Percentiles rank a stretch among this genome's conserved stretches.
Conservation (phyloP, 2,329 filamentous ascomycete genomes). For the Pseudocercospora crystallina region DNA sequence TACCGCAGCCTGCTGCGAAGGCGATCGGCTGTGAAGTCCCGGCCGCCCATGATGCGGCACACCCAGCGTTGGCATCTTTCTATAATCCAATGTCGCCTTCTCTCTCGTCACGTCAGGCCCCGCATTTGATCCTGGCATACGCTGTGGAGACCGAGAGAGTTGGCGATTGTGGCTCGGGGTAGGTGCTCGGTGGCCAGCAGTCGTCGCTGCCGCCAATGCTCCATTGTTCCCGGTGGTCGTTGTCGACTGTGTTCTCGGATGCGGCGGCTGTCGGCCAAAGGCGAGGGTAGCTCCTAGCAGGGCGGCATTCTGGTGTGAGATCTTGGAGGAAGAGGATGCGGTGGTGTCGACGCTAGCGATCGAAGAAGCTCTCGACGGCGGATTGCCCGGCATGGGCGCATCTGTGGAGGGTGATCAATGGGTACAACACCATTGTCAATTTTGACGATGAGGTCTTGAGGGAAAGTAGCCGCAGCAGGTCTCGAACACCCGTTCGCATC, state of each 20-base stretch:
- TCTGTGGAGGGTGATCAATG: conserved; percentile 3
- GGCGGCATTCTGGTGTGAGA: conserved; percentile 41
- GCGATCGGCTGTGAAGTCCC: conserved; percentile 19
- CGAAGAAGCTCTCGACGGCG: conserved; percentile 26
- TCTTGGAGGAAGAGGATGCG: conserved; percentile 8
- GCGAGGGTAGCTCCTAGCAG: conserved; percentile 51
- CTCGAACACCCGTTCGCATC: too few species aligned
- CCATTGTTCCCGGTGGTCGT: conserved; percentile 16
- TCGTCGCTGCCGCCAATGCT: conserved; percentile 39
- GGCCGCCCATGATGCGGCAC: conserved; percentile 9
- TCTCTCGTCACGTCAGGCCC: conserved; percentile 7
- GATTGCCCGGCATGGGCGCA: conserved; percentile 25
- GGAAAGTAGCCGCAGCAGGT: too few species aligned
- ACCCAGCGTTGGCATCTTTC: conserved; percentile 10
- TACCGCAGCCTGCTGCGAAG: conserved; percentile 31
- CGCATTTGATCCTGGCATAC: conserved; percentile 8
- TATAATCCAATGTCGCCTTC: conserved; percentile 4
- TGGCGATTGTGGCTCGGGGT: conserved; percentile 22
- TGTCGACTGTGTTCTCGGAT: conserved; percentile 11
- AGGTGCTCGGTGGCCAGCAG: conserved; percentile 29
- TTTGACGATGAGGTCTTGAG: too few species aligned
- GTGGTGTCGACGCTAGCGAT: conserved; percentile 23
- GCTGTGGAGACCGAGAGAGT: conserved; percentile 15
- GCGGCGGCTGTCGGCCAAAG: conserved; percentile 44
- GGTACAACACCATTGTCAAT: too few species aligned